Evolutionary conservation across 2,329 filamentous ascomycete genomes (phyloP).

Genomic region (Colletotrichum australisinense): DNA sequence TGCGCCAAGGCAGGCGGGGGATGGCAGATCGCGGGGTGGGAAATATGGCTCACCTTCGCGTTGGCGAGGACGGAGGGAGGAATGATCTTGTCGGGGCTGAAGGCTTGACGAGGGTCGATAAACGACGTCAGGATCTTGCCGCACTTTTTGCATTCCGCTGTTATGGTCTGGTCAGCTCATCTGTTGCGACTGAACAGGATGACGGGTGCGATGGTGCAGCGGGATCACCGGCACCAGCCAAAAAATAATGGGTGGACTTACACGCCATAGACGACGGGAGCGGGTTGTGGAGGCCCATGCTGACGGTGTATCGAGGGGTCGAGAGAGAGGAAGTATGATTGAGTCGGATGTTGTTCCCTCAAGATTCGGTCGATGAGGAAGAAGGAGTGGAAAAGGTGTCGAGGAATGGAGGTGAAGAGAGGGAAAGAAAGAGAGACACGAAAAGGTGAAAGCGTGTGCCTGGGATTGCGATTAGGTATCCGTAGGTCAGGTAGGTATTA

Average conservation of each 20-base stretch:
- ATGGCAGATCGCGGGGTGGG: slow-evolving; percentile 19
- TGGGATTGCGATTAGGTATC: slow-evolving; percentile 12
- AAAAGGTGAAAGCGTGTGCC: slow-evolving; percentile 14
- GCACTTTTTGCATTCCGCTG: slow-evolving; percentile 98
- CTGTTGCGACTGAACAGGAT: neutral
- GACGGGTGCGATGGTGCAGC: slow-evolving; percentile 34
- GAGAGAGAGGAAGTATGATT: neutral
- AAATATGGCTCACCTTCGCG: slow-evolving; percentile 76
- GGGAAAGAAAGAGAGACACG: slow-evolving; percentile 1
- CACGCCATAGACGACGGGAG: slow-evolving; percentile 75
- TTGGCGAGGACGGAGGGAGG: slow-evolving; percentile 89
- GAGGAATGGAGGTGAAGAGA: neutral
- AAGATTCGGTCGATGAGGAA: slow-evolving; percentile 1
- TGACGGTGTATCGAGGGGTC: slow-evolving; percentile 36
- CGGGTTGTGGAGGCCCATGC: slow-evolving; percentile 75
- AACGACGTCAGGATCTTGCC: slow-evolving; percentile 96
- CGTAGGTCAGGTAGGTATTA: slow-evolving; percentile 6
- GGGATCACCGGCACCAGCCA: slow-evolving; percentile 33
- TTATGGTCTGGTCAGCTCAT: slow-evolving; percentile 28
- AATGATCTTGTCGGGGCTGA: slow-evolving; percentile 97
- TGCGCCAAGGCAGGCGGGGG: slow-evolving; percentile 20
- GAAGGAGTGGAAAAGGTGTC: neutral
- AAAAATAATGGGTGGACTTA: slow-evolving; percentile 56
- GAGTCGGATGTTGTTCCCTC: neutral
- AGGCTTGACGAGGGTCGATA: slow-evolving; percentile 91